Evolutionary conservation across 139 green algal species (phyloP), one percentile per base, ranked within the genome.

Genomic region (Micromonas commoda): DNA sequence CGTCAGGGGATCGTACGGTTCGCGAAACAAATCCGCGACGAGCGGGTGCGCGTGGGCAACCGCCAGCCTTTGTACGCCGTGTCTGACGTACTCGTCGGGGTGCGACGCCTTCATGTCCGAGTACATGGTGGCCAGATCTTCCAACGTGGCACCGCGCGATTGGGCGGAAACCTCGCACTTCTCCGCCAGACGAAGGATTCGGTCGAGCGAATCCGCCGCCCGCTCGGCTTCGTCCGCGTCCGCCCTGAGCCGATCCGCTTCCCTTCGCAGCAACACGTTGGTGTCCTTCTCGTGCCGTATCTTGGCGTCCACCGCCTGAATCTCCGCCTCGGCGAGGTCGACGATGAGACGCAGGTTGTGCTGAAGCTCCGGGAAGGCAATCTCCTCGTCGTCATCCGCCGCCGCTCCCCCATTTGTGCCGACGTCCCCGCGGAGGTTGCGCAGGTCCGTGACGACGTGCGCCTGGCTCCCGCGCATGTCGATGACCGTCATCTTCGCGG

Each of bases 311-410:
- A 94, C 77, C 69, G 77, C 83, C 75, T 91, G 84, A 68, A 99
- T 94, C 77, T 96, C 88, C 1, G 86, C 87, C 76, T 97, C 94
- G 3, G 91, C 90, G 57, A 97, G 77, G 53, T 88, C 74, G n/a
- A 88, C 80, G 4, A 87, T 79, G 3, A 87, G 80, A 9, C 90
- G 86, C 89, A 99, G 86, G 89, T 99, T 99, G 88, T 99, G 95
- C 83, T 96, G 90, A 71, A 99, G 87, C 88, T 99, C 95, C 0
- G 94, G 92, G 89, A 98, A 96, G 39, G 93, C 93, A 19, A 85
- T 85, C 65, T 78, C 52, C 29, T 88, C 89, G 37, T 74, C 79
- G 20, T 77, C 64, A 24, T n/a, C 2, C 32, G 67, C 70, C 26
- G 34, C 19, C 1, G 21, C 33, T n/a, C 54, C 73, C 64, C 16